A percentile compares a stretch with the other conserved stretches of the same genome.
These are phyloP conservation scores for Choiromyces venosus DNA, from an alignment of 495 filamentous ascomycete species.

Conservation along the genomic window DNA sequence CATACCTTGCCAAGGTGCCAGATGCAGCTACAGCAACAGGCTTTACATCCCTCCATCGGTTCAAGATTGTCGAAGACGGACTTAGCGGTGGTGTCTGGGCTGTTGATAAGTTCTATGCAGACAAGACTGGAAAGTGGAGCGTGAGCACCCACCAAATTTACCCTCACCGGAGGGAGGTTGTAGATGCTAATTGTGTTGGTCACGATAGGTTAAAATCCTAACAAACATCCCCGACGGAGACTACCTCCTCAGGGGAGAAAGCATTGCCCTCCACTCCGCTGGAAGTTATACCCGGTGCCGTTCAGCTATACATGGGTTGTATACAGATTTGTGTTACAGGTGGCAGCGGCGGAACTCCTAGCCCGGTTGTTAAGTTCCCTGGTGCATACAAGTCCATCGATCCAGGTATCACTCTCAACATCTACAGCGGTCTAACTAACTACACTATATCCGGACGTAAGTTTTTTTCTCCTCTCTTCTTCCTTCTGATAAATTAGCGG, in stretches of 20 bases:
- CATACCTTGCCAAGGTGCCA: conserved; percentile 54
- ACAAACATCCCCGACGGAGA: conserved; percentile 54
- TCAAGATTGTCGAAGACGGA: conserved; percentile 52
- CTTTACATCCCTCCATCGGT: conserved; percentile 48
- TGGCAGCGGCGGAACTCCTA: conserved; percentile 50
- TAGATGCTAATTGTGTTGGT: too few species aligned
- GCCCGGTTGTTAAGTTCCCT: conserved; percentile 45
- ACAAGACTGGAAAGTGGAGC: conserved; percentile 26
- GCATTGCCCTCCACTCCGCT: conserved; percentile 65
- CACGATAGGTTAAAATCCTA: conserved; percentile 21
- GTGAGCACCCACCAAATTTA: conserved; percentile 9
- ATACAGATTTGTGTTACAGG: conserved; percentile 62
- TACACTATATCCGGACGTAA: conserved; percentile 55
- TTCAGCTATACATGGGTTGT: conserved; percentile 69
- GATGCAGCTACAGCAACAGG: conserved; percentile 47
- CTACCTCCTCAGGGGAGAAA: conserved; percentile 68
- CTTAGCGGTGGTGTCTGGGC: conserved; percentile 52
- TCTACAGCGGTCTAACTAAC: conserved; percentile 50
- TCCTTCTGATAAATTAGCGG: conserved; percentile 45
- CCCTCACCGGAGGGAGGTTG: too few species aligned
- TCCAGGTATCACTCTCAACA: conserved; percentile 56
- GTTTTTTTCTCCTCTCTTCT: neutral
- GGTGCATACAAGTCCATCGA: conserved; percentile 53
- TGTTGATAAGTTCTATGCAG: conserved; percentile 48
- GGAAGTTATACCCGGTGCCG: conserved; percentile 52